phyloP scores from a whole-genome alignment of 495 filamentous ascomycete genomes.

The Aspergillus egyptiacus region DNA sequence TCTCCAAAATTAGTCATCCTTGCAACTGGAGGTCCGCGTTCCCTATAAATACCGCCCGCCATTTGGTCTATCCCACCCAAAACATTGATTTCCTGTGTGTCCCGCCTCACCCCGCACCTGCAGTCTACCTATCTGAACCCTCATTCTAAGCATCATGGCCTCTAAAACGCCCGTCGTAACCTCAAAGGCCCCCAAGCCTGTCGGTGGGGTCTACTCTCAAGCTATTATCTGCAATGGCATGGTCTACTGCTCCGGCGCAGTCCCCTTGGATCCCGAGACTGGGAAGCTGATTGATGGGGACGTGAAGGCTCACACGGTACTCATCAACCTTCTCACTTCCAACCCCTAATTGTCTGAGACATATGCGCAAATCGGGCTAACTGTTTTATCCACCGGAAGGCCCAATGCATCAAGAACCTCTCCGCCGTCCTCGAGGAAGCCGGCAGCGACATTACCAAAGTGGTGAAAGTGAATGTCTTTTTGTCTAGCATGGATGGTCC shows the following conservation, averaged over 20 bases:
- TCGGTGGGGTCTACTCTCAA: constrained; percentile 49
- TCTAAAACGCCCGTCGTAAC: constrained; percentile 39
- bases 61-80: too few relatives aligned
- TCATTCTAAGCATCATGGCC: too few relatives aligned
- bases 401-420: constrained; percentile 57
- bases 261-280: constrained; percentile 43
- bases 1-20: constrained; percentile 2
- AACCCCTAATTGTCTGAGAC: neutral
- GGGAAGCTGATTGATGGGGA: constrained; percentile 42
- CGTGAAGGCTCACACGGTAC: constrained; percentile 46
- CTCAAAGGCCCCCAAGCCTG: constrained; percentile 47
- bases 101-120: too few relatives aligned
- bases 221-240: constrained; percentile 52
- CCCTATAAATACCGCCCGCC: neutral
- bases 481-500: constrained; percentile 62
- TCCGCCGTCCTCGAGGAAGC: constrained; percentile 59
- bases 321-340: constrained; percentile 7
- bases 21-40: neutral
- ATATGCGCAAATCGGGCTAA: neutral
- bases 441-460: constrained; percentile 54
- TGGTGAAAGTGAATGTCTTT: constrained; percentile 67
- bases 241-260: constrained; percentile 51
- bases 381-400: constrained; percentile 6
- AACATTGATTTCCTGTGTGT: too few relatives aligned
- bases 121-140: too few relatives aligned